Base-by-base conservation (phyloP, 202 grass and related monocot genomes). In the Dendrocalamus latiflorus region DNA sequence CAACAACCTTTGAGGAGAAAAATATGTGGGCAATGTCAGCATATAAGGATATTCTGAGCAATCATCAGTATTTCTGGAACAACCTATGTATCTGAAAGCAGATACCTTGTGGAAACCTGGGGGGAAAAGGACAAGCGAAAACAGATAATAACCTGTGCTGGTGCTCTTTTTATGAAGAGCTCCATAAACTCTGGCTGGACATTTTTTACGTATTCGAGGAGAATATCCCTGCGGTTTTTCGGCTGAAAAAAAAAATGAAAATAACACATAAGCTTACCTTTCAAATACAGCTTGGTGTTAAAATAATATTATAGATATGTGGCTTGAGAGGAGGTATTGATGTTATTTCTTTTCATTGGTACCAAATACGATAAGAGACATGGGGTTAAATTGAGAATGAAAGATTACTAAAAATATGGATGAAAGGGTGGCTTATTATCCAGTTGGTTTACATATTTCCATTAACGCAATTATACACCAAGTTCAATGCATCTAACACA, bases 101-200 rank as follows among this genome's bases (percentile, higher is more conserved):
- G 15, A 37, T 48, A 80, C 4, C 15, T 75, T 62, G 80, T 62
- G 38, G 9, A 83, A 28, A 78, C 21, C 7, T 65, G 64, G 24
- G 18, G 67, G 33, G 0, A 1, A 54, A 56, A 36, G 18, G 14
- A 13, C 20, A 55, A 82, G 67, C 43, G 56, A 30, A 34, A 85
- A 20, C 15, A 41, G 57, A 83, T 81, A 34, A 58, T 41, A 68
- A 93, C 95, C 95, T 94, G 95, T 61, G 89, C n/a, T 28, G 95
- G 90, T 45, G 95, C 95, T 76, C 89, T 91, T 90, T 93, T 93
- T 17, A 93, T 51, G 74, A 98, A 98, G 71, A 98, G 79, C 37
- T 98, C 95, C 95, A 98, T 91, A 74, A 98, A 93, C 80, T 94
- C 95, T 21, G 95, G 95, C 59, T 98, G 78, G 56, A 98, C 90